Evolutionary conservation across 1,284 basidiomycete species (phyloP), one percentile per base, ranked within the genome.

Genomic region (Cryptococcus sp.): DNA sequence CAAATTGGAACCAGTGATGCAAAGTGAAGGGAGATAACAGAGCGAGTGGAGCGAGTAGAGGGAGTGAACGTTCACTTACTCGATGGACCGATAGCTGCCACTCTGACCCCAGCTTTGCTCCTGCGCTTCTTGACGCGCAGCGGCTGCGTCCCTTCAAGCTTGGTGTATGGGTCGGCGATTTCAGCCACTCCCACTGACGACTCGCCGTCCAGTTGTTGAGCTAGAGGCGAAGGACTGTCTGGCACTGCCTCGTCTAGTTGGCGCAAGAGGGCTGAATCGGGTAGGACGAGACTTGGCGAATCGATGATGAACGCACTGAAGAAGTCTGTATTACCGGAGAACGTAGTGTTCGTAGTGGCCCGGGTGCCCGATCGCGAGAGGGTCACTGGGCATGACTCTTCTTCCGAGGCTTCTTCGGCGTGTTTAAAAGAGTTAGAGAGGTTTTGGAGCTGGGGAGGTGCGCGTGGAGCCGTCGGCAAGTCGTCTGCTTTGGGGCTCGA

Each of bases 41-140:
- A 10, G 30, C 30, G 30, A 35, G 30, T 35, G 13, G 30, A 35
- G 30, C 13, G 13, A 35, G 8, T 35, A 10, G 30, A n/a, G 11
- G 39, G 39, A 41, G 39, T 22, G 7, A 46, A 23, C 35, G n/a
- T 8, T 38, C 1, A 43, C 19, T 17, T 15, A 48, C 27, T 22
- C 22, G 41, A 41, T 17, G 23, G 30, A 61, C 57, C 50, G 60
- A 61, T 56, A 19, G 59, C 42, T 15, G 52, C 62, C n/a, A 55
- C 52, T 47, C 57, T 45, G 3, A 42, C 54, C 23, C 54, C 41
- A 5, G 27, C 41, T 7, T 23, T 42, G 35, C 53, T 54, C 48
- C 54, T 62, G 52, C 61, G 61, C 60, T 70, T 70, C 50, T 50
- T 61, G 11, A 71, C 66, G 40, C 58, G 50, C 45, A 72, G 51